Evolutionary conservation across 1,284 basidiomycete species (phyloP), one percentile per base, ranked within the genome.

Genomic region (Austroboletus novae-zelandiae): DNA sequence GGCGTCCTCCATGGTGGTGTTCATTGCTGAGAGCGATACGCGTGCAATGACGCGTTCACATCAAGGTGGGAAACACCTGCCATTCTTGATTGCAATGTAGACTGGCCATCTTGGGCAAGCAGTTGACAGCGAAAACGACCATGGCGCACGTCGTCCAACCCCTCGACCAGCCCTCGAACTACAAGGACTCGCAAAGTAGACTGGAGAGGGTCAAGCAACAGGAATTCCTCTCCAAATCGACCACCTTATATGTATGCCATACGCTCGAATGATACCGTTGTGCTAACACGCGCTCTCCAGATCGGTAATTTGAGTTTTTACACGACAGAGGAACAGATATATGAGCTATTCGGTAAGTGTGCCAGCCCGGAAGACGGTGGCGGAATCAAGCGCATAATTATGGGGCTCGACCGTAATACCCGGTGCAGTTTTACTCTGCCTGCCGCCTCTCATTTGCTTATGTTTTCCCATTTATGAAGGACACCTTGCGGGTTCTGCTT

Each of bases 401-500:
- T 99, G 97, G 97, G 97, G 25, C 79, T 99, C 35, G 97, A 99
- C 74, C 79, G 97, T 51, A 94, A 98, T 68, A 91, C 89, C 43
- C 89, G 95, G 91, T 89, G 49, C 42, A 78, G 64, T 20, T 40
- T 40, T 15, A 40, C 36, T 51, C 41, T 20, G 40, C 43, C 44
- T 54, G 41, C 37, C 18, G 17, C 30, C 44, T 30, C 4, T 40
- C 43, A 11, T 49, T 32, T 25, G 47, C 42, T 53, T 30, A 60
- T 43, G 41, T 23, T 9, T 20, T 40, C 6, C 43, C 34, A 45
- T 40, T 47, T 42, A 25, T 55, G 32, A 64, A 96, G 93, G 62
- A 99, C 97, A 43, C 97, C 97, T 0, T 99, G 97, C 67, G 97
- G 97, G 1, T 99, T 99, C 71, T 98, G 96, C 61, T 99, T 99